Evolutionary conservation across 2,329 filamentous ascomycete genomes (phyloP).

Genomic region (Botryosphaeria dothidea): DNA sequence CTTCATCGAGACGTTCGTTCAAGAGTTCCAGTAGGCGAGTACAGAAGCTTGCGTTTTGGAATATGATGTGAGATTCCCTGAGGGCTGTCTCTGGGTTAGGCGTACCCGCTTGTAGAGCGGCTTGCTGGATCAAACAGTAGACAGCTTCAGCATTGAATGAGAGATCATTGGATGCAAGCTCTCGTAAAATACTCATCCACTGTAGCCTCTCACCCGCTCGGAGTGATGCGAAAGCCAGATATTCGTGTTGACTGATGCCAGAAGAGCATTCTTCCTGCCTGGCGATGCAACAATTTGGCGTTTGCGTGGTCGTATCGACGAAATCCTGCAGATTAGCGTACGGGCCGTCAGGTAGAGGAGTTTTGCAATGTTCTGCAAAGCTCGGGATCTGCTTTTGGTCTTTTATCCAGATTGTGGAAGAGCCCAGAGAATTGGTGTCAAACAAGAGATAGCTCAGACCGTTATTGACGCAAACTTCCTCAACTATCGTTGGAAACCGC

Average conservation of each 20-base stretch:
- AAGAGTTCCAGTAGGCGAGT: neutral
- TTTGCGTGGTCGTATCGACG: neutral
- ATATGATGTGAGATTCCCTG: neutral
- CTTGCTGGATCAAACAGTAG: neutral
- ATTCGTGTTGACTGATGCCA: slow-evolving; percentile 6
- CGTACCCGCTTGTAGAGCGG: neutral
- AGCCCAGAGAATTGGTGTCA: slow-evolving; percentile 19
- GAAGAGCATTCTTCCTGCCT: neutral
- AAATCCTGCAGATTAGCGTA: neutral
- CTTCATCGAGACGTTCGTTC: neutral
- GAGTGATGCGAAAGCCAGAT: slow-evolving; percentile 4
- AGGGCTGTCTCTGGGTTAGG: neutral
- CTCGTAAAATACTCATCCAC: slow-evolving; percentile 18
- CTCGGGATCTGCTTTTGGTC: neutral
- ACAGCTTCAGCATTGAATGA: neutral
- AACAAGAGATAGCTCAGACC: slow-evolving; percentile 38
- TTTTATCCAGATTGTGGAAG: neutral
- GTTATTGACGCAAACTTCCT: slow-evolving; percentile 46
- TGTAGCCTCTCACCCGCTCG: slow-evolving; percentile 18
- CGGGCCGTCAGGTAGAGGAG: neutral
- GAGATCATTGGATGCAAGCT: slow-evolving; percentile 5
- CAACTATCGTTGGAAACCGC: slow-evolving; percentile 25
- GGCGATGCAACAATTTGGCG: slow-evolving; percentile 7
- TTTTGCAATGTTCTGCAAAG: neutral
- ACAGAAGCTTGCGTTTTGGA: neutral